A percentile compares a stretch with the other conserved stretches of the same genome.
Conservation (phyloP, 352 stramenopile species). For the Hyaloperonospora brassicae region DNA sequence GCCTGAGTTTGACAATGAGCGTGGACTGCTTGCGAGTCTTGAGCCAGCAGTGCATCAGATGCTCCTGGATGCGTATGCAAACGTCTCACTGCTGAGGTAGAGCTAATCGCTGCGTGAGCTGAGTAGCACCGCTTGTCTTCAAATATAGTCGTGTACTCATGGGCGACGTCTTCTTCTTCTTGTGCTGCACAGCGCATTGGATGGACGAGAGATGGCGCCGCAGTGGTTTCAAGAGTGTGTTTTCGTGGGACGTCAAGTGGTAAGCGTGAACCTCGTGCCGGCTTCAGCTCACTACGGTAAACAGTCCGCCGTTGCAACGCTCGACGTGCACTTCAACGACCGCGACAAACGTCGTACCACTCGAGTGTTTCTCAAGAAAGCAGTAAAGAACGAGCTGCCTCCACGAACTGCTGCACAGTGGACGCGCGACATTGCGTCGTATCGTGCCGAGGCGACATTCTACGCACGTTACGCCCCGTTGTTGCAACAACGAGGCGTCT, state of each 20-base stretch:
- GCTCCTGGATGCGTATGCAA: constrained; percentile 37
- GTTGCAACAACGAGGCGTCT: constrained; percentile 26
- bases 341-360: constrained; percentile 1
- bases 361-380: constrained; percentile 61
- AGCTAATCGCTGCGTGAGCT: not conserved
- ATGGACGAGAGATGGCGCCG: constrained; percentile 34
- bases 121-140: not conserved
- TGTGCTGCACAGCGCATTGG: constrained; percentile 34
- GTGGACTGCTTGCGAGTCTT: constrained; percentile 46
- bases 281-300: constrained; percentile 40
- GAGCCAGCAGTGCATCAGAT: constrained; percentile 27
- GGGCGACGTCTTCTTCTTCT: constrained; percentile 14
- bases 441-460: constrained; percentile 49
- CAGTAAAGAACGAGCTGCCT: constrained; percentile 44
- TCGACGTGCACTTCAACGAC: constrained; percentile 26
- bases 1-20: constrained; percentile 53
- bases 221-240: constrained; percentile 39
- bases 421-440: constrained; percentile 51
- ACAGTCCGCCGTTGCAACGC: constrained; percentile 41
- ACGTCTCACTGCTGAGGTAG: constrained; percentile 53
- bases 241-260: constrained; percentile 18
- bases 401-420: constrained; percentile 35
- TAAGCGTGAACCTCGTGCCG: constrained; percentile 20
- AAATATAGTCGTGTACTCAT: constrained; percentile 14
- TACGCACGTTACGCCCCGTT: constrained; percentile 39